Evolutionary conservation across 2,329 filamentous ascomycete species (phyloP).

Genomic region (Colletotrichum sansevieriae): DNA sequence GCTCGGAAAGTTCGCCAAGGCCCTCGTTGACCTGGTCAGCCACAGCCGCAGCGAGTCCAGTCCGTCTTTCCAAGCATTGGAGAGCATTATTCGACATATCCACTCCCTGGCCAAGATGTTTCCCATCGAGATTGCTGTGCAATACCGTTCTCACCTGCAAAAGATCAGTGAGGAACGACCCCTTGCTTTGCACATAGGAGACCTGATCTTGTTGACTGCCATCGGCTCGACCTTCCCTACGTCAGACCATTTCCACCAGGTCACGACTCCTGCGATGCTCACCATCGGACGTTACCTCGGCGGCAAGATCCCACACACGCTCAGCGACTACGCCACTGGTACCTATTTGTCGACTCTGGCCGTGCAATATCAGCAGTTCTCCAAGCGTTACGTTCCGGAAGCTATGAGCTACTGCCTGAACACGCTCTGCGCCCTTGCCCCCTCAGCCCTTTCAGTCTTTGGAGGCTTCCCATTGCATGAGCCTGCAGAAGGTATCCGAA

Average conservation of each 20-base stretch:
- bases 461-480: conserved; percentile 74
- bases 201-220: conserved; percentile 86
- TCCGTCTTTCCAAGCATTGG: conserved; percentile 76
- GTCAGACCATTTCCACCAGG: conserved; percentile 96
- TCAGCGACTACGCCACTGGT: conserved; percentile 79
- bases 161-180: conserved; percentile 64
- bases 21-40: conserved; percentile 73
- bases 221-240: conserved; percentile 90
- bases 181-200: conserved; percentile 71
- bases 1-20: conserved; percentile 75
- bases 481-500: conserved; percentile 63
- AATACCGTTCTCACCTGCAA: conserved; percentile 80
- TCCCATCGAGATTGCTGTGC: conserved; percentile 80
- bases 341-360: conserved; percentile 83
- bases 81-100: conserved; percentile 87
- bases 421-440: conserved; percentile 77
- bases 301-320: conserved; percentile 75
- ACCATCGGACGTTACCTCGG: conserved; percentile 87
- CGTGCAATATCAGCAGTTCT: conserved; percentile 84
- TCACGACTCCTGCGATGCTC: conserved; percentile 90
- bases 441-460: conserved; percentile 60
- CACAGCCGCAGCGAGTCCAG: conserved; percentile 52
- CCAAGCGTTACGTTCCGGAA: conserved; percentile 92
- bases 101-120: conserved; percentile 93
- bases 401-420: conserved; percentile 85